Percentiles rank a stretch among this genome's conserved stretches.
These are phyloP conservation scores for Zoysia japonica DNA, from an alignment of 176 grass and related monocot species.

Conservation along the genomic window DNA sequence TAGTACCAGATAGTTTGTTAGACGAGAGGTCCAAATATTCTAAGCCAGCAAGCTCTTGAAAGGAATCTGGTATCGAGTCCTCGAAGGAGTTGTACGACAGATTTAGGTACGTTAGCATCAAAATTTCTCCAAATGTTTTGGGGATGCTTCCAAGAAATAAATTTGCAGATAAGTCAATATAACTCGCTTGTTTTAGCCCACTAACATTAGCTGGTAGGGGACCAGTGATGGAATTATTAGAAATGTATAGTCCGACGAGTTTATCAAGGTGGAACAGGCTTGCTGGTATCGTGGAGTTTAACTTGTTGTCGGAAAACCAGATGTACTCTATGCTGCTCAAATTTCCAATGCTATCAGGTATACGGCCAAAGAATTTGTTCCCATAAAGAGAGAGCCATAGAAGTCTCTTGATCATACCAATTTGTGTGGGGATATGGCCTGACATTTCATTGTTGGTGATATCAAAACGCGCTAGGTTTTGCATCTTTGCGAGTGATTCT, in stretches of 20 bases:
- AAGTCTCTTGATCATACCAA: neutral
- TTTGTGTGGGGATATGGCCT: neutral
- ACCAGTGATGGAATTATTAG: neutral
- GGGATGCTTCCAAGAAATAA: neutral
- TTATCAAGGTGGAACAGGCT: constrained; percentile 1
- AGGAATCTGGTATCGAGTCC: neutral
- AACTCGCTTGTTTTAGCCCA: neutral
- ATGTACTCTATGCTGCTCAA: neutral
- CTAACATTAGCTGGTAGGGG: neutral
- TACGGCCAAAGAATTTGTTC: constrained; percentile 13
- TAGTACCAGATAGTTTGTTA: neutral
- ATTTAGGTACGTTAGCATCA: neutral
- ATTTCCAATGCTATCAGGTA: constrained; percentile 19
- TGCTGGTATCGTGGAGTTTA: neutral
- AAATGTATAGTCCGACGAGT: neutral
- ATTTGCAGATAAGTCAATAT: neutral
- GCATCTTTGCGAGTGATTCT: constrained; percentile 3
- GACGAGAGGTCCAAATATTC: too few species aligned
- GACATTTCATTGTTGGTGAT: neutral
- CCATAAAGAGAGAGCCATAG: neutral
- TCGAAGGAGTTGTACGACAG: neutral
- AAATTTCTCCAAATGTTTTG: neutral
- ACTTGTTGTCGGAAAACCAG: neutral
- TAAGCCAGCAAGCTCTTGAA: neutral
- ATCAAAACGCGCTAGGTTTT: neutral